Percentiles rank a stretch among this genome's conserved stretches.
Conservation (phyloP, 768 basidiomycete genomes). For the Wakefieldia striispora region DNA sequence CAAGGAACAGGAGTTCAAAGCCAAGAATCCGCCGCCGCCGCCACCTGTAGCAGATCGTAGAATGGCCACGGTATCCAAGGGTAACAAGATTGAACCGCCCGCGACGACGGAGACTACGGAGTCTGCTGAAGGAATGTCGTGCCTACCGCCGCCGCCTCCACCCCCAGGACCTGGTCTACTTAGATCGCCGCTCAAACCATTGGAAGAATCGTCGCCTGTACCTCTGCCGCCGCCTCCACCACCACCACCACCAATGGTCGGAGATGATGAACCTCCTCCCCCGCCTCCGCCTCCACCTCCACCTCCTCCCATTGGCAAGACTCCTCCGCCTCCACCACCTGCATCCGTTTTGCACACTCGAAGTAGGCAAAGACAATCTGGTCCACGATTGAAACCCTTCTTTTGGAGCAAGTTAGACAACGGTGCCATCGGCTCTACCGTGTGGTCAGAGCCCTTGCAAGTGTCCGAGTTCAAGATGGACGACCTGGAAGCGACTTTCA, state of each 20-base stretch:
- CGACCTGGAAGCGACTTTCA: conserved; percentile 75
- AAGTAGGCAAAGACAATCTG: conserved; percentile 33
- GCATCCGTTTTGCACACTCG: conserved; percentile 32
- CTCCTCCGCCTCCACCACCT: conserved; percentile 28
- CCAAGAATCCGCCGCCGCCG: conserved; percentile 61
- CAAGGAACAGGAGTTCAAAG: conserved; percentile 70
- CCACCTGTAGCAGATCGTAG: conserved; percentile 40
- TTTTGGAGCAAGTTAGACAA: conserved; percentile 84
- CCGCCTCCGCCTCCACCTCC: conserved; percentile 32
- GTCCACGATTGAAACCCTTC: conserved; percentile 77
- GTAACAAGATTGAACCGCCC: conserved; percentile 4
- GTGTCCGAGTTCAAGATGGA: conserved; percentile 52
- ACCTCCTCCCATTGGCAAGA: conserved; percentile 32
- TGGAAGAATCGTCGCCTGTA: conserved; percentile 25
- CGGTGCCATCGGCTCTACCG: conserved; percentile 43
- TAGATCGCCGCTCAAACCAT: conserved; percentile 26
- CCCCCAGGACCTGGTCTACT: conserved; percentile 2
- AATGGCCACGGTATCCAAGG: conserved; percentile 8
- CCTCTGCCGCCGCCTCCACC: conserved; percentile 36
- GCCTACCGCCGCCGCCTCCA: conserved; percentile 26
- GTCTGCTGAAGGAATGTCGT: conserved; percentile 1
- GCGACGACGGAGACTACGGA: conserved; percentile 10
- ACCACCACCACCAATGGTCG: conserved; percentile 34
- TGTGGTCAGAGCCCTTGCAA: conserved; percentile 66
- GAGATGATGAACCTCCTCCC: conserved; percentile 3